These are phyloP conservation scores for Saccharomycopsis guyanensis DNA, from an alignment of 805 yeast species.

Conservation along the genomic window DNA sequence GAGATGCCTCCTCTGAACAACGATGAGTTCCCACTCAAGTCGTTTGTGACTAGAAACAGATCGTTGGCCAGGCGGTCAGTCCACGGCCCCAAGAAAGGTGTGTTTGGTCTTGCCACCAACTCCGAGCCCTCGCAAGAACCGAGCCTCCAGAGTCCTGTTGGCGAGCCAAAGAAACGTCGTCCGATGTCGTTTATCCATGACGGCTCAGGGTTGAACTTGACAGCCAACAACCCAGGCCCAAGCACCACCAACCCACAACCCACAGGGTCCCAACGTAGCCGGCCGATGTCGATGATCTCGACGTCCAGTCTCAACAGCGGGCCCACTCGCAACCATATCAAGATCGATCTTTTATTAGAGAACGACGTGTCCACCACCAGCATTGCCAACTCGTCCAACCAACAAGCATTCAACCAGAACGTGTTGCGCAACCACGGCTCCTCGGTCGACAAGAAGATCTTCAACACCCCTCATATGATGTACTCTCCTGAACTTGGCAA, in stretches of 20 bases:
- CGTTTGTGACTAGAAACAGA: constrained; percentile 20
- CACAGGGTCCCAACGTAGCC: background rate
- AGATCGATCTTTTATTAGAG: constrained; percentile 14
- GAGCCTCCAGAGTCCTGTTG: background rate
- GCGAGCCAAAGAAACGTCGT: constrained; percentile 12
- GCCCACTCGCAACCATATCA: constrained; percentile 12
- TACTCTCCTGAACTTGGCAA: constrained; percentile 16
- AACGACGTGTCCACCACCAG: constrained; percentile 10
- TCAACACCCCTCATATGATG: constrained; percentile 19
- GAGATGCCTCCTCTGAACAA: constrained; percentile 6
- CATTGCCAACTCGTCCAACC: constrained; percentile 10
- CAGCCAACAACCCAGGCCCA: background rate
- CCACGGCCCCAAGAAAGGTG: constrained; percentile 17
- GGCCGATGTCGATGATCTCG: constrained; percentile 19
- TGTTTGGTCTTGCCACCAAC: constrained; percentile 7
- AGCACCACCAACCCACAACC: background rate
- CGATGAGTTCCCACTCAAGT: constrained; percentile 18
- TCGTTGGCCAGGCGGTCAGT: constrained; percentile 20
- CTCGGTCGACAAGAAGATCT: constrained; percentile 17
- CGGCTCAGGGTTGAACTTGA: constrained; percentile 2
- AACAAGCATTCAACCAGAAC: constrained; percentile 11
- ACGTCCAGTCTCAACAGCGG: background rate
- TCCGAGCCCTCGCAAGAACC: background rate
- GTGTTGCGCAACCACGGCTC: constrained; percentile 13
- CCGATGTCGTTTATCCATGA: constrained; percentile 15